Percentiles rank a stretch among this genome's conserved stretches.
Conservation (phyloP, 2,329 filamentous ascomycete species). For the Neofusicoccum ribis region DNA sequence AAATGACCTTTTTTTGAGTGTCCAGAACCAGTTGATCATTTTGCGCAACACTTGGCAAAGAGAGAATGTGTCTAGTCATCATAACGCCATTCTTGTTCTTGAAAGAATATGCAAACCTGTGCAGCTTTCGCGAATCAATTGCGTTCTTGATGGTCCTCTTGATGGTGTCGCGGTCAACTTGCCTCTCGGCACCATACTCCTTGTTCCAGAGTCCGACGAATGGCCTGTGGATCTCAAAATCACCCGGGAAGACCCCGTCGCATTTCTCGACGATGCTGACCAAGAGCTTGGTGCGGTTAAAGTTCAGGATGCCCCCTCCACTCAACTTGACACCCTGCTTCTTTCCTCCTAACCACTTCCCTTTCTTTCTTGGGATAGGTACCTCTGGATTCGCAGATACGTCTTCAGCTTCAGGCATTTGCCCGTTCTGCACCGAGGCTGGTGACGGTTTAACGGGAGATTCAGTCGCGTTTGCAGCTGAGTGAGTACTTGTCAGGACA, state of each 20-base stretch:
- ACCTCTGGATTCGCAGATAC: background rate
- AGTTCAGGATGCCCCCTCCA: conserved; percentile 46
- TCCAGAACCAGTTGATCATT: conserved; percentile 48
- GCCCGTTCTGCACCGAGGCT: background rate
- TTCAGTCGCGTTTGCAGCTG: background rate
- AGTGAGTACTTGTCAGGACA: background rate
- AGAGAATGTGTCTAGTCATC: conserved; percentile 53
- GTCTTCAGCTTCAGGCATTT: conserved; percentile 1
- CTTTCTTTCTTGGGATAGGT: conserved; percentile 10
- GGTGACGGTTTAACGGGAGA: background rate
- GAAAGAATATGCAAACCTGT: conserved; percentile 55
- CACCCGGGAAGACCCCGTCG: conserved; percentile 57
- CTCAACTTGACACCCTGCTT: conserved; percentile 29
- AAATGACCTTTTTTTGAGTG: conserved; percentile 53
- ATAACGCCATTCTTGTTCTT: conserved; percentile 48
- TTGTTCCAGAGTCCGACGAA: conserved; percentile 56
- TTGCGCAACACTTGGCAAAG: conserved; percentile 47
- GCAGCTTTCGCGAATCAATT: conserved; percentile 52
- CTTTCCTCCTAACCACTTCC: conserved; percentile 13
- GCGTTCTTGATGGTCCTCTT: conserved; percentile 52
- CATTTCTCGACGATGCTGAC: conserved; percentile 56
- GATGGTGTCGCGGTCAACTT: conserved; percentile 55
- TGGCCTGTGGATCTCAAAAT: conserved; percentile 56
- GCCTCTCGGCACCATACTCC: conserved; percentile 37
- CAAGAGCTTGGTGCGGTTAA: conserved; percentile 51